Evolutionary conservation across 2,329 filamentous ascomycete genomes (phyloP).

Genomic region (Cladosporium austrohemisphaericum): DNA sequence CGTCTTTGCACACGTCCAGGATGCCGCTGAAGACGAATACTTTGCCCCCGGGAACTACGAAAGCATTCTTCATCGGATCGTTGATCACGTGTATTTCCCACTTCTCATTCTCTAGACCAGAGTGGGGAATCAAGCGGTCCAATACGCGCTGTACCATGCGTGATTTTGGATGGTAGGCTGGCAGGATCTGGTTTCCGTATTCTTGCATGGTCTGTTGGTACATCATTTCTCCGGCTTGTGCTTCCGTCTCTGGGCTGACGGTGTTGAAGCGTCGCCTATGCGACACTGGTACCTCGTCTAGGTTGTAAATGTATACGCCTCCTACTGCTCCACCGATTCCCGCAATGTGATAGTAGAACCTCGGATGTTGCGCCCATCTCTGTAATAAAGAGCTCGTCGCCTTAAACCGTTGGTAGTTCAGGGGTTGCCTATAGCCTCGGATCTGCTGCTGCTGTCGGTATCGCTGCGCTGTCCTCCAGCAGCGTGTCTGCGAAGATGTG

Average conservation of each 20-base stretch:
- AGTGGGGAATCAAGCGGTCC: constrained; percentile 62
- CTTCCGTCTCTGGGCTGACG: constrained; percentile 54
- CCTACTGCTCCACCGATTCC: constrained; percentile 40
- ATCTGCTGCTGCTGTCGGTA: constrained; percentile 7
- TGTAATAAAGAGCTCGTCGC: constrained; percentile 23
- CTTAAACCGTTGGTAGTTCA: constrained; percentile 33
- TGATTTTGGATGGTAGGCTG: constrained; percentile 56
- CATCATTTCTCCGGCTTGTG: constrained; percentile 50
- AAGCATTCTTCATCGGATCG: constrained; percentile 65
- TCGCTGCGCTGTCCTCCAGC: constrained; percentile 14
- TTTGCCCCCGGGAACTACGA: constrained; percentile 72
- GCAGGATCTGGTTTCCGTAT: constrained; percentile 54
- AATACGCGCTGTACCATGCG: constrained; percentile 61
- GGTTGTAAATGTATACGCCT: constrained; percentile 63
- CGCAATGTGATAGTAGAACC: constrained; percentile 46
- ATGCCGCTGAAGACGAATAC: constrained; percentile 77
- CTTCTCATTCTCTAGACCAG: constrained; percentile 51
- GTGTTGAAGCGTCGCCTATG: constrained; percentile 72
- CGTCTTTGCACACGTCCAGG: constrained; percentile 61
- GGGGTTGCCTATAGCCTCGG: constrained; percentile 26
- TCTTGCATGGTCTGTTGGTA: constrained; percentile 56
- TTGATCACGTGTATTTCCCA: constrained; percentile 77
- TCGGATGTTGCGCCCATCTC: constrained; percentile 42
- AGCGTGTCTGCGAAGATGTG: constrained; percentile 12
- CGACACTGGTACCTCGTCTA: constrained; percentile 63